Base-by-base conservation (phyloP, 305 asterid genomes). In the Galium porrigens region DNA sequence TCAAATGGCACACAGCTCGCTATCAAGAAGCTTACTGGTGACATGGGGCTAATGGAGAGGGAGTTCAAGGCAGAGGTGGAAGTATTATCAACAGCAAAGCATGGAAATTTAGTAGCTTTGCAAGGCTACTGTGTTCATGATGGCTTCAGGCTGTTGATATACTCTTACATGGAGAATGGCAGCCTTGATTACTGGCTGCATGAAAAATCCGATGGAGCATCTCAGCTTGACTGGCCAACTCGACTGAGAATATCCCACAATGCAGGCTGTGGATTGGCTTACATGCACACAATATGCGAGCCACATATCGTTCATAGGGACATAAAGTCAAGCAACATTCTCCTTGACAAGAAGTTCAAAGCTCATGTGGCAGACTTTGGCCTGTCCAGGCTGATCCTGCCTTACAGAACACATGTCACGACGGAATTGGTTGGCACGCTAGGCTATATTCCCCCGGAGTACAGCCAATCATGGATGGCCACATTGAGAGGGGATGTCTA, bases 301-400 rank as follows among this genome's bases (percentile, higher is more conserved):
- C 99, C 99, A 49, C 99, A 92, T 70, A 89, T 92, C 3, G 89
- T 92, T 72, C 99, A 92, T 58, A 96, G 99, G 5, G 99, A 92
- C 63, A 74, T 92, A 20, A 92, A 92, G 75, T 92, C 97, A 66
- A 92, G 99, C 62, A 92, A 92, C 85, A 92, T 92, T 63, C 97
- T 92, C 62, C 86, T 92, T 2, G 91, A 92, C 67, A 86, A 80
- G 5, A 79, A 86, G 68, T 89, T 92, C 29, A 85, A 86, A 68
- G 95, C 99, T 58, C 92, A 85, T 18, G 97, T 92, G 37, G 99
- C 99, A 3, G 99, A 92, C 78, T 92, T 92, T 46, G 97, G 99
- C 64, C 69, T 92, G 60, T 86, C 99, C 5, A 82, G 99, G 69
- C 58, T 87, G 79, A 92, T 92, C 65, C 92, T 81, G 76, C 99